A percentile compares a stretch with the other conserved stretches of the same genome.
Conservation (phyloP, 352 stramenopile genomes). For the Pythium graminicola region DNA sequence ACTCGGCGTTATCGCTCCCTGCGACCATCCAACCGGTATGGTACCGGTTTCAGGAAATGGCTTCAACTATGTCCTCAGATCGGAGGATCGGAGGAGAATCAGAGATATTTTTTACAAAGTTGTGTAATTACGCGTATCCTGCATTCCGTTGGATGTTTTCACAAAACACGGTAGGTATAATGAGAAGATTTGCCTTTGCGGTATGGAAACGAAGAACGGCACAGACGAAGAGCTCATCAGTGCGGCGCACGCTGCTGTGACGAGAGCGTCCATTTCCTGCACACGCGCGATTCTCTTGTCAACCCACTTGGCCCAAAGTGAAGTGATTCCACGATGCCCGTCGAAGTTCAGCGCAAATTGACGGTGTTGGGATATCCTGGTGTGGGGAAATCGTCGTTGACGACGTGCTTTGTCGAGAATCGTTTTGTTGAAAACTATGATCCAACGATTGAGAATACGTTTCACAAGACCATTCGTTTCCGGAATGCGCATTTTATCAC, state of each 20-base stretch:
- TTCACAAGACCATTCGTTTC: constrained; percentile 95
- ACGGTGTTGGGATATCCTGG: constrained; percentile 92
- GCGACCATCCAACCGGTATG: constrained; percentile 4
- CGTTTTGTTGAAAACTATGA: constrained; percentile 91
- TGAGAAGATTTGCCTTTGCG: not conserved
- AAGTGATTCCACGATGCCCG: too few species aligned
- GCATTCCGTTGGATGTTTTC: constrained; percentile 1
- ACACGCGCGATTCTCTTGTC: too few species aligned
- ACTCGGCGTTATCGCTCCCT: not conserved
- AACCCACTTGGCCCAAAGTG: not conserved
- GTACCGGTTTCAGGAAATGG: constrained; percentile 10
- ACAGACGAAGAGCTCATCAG: constrained; percentile 6
- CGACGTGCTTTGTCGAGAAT: constrained; percentile 93
- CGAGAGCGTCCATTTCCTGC: constrained; percentile 1
- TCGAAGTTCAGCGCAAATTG: constrained; percentile 94
- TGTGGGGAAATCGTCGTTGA: constrained; percentile 94
- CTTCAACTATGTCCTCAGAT: constrained; percentile 6
- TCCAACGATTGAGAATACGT: constrained; percentile 95
- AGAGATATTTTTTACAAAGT: not conserved
- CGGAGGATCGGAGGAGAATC: not conserved
- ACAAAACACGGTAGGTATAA: constrained; percentile 17
- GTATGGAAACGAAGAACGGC: constrained; percentile 13
- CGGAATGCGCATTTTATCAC: constrained; percentile 95
- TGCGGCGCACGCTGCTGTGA: not conserved
- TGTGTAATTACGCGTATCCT: constrained; percentile 10